Evolutionary conservation across 2,329 filamentous ascomycete genomes (phyloP), one percentile per base, ranked within the genome.

Genomic region (Xylariaceae sp.): DNA sequence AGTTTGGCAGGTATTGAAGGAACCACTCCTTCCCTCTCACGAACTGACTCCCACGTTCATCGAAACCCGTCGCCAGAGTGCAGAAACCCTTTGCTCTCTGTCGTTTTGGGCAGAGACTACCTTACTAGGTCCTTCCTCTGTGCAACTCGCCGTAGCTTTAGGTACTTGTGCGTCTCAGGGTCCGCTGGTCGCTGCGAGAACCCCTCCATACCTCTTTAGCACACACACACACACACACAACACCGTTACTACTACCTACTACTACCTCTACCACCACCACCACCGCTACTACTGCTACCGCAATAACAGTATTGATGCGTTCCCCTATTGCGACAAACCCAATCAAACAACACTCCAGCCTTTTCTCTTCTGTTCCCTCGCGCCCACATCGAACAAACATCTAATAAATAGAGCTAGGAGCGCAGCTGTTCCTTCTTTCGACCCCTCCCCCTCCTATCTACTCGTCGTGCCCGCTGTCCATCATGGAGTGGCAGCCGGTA

Each of bases 401-500:
- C 29, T 16, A 21, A 15, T 37, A 43, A n/a, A 36, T n/a, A n/a
- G n/a, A n/a, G n/a, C n/a, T n/a, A n/a, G n/a, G n/a, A 42, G 39
- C 40, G 15, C 44, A 33, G 23, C 27, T 36, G 21, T 39, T 11
- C 23, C 24, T 33, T n/a, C 29, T 24, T 10, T 37, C 16, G 20
- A 21, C 29, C 16, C 37, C 15, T 35, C 26, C 15, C 60, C 50
- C 43, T 50, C 33, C 27, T 36, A 15, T 36, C 30, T 21, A 33
- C n/a, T 37, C 35, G 24, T 35, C 35, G 24, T 35, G 29, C 35
- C 44, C 60, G 64, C 61, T 61, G 56, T 57, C 67, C 68, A 75
- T 68, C 71, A 97, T 96, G 92, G 84, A 87, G 74, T 99, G 94
- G 94, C 90, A 96, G 78, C 94, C 94, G 59, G 81, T 89, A 68